Percentiles rank a stretch among this genome's conserved stretches.
Conservation (phyloP, 2,329 filamentous ascomycete species). For the Trichoderma simmonsii region DNA sequence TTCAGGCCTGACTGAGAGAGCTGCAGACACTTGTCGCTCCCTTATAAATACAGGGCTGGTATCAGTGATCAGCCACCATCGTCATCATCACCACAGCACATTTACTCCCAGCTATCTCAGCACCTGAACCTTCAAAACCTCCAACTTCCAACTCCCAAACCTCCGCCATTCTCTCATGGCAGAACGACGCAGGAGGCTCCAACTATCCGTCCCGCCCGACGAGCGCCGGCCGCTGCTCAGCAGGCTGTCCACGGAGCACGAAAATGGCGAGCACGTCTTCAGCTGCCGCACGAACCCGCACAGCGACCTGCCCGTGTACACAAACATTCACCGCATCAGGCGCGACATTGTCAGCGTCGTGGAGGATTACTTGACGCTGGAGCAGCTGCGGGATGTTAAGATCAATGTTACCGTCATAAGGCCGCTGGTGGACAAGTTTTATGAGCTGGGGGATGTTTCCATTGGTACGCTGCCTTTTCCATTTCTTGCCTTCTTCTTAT, state of each 20-base stretch:
- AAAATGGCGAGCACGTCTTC: slow-evolving; percentile 41
- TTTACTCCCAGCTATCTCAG: not conserved
- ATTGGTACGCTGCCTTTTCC: slow-evolving; percentile 49
- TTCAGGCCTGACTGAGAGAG: not conserved
- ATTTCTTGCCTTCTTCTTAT: not conserved
- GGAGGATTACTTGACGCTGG: slow-evolving; percentile 62
- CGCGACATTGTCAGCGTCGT: slow-evolving; percentile 62
- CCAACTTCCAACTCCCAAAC: not conserved
- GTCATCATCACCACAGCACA: not conserved
- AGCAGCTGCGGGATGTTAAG: slow-evolving; percentile 75
- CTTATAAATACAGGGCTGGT: not conserved
- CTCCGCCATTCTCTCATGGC: slow-evolving; percentile 18
- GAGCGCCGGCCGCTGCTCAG: slow-evolving; percentile 38
- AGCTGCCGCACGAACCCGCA: slow-evolving; percentile 58
- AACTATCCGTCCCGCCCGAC: slow-evolving; percentile 28
- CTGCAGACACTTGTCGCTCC: not conserved
- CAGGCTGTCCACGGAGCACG: slow-evolving; percentile 30
- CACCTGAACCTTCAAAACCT: not conserved
- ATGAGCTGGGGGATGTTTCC: slow-evolving; percentile 74
- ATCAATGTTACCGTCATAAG: slow-evolving; percentile 79
- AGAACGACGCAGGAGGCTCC: slow-evolving; percentile 31
- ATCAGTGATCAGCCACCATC: not conserved
- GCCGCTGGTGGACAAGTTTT: slow-evolving; percentile 79
- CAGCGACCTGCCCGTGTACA: slow-evolving; percentile 67
- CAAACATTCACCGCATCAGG: slow-evolving; percentile 70